Conservation (phyloP, 768 basidiomycete genomes). For the Amanita pallidorosea region DNA sequence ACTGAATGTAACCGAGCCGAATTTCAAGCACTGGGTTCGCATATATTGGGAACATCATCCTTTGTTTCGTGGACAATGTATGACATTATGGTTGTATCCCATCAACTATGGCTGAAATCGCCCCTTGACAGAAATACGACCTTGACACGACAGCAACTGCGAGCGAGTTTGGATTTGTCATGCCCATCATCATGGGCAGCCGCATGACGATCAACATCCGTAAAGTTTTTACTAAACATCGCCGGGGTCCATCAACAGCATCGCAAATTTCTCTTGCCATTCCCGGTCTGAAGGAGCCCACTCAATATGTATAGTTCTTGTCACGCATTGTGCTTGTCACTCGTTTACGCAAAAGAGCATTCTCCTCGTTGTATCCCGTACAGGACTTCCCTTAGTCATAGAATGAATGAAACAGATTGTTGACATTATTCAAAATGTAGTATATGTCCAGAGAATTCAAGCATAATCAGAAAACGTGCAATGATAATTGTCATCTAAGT, state of each 20-base stretch:
- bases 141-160: background rate
- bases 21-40: background rate
- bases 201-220: background rate
- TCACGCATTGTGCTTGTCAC: background rate
- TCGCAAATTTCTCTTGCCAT: background rate
- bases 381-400: background rate
- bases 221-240: background rate
- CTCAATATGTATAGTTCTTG: background rate
- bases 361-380: too few species aligned
- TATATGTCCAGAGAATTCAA: background rate
- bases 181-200: slow-evolving; percentile 1
- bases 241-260: background rate
- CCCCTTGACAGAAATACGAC: background rate
- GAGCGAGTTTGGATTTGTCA: background rate
- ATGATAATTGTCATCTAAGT: background rate
- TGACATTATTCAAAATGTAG: background rate
- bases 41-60: background rate
- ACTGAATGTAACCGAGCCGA: background rate
- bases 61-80: background rate
- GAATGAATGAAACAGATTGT: background rate
- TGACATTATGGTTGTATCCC: background rate
- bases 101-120: background rate
- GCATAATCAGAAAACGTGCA: background rate
- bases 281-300: background rate
- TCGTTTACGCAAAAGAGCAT: background rate